Conservation (phyloP, 202 grass and related monocot genomes). For the Alloteropsis angusta region DNA sequence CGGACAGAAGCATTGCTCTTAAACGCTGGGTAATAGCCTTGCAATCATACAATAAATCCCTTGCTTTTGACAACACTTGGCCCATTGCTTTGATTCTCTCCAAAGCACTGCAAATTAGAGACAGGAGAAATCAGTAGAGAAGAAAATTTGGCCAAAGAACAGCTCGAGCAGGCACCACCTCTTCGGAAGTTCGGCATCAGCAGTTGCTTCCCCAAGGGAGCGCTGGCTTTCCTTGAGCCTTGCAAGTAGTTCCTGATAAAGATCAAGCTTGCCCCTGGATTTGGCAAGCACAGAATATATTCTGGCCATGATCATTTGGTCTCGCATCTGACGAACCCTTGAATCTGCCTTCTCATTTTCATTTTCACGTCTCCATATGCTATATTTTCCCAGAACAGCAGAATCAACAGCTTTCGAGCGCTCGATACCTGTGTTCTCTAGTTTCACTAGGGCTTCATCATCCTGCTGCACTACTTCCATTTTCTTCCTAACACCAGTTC, state of each 20-base stretch:
- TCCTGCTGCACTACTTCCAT: constrained; percentile 38
- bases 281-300: constrained; percentile 64
- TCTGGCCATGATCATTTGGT: constrained; percentile 82
- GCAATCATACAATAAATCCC: constrained; percentile 46
- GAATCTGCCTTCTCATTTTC: constrained; percentile 63
- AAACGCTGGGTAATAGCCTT: constrained; percentile 32
- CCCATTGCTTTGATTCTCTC: constrained; percentile 41
- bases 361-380: constrained; percentile 65
- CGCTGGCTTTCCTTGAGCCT: constrained; percentile 67
- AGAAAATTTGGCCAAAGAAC: constrained; percentile 6
- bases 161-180: constrained; percentile 28
- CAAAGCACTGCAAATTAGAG: constrained; percentile 33
- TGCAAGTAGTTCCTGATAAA: constrained; percentile 52
- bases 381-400: constrained; percentile 67
- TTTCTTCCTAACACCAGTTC: constrained; percentile 23
- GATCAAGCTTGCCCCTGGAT: constrained; percentile 60
- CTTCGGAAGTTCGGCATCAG: constrained; percentile 57
- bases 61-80: constrained; percentile 50
- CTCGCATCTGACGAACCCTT: constrained; percentile 47
- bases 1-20: constrained; percentile 54
- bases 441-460: constrained; percentile 61
- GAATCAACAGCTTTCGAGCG: constrained; percentile 59
- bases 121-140: constrained; percentile 7
- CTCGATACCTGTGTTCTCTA: constrained; percentile 63
- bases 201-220: constrained; percentile 55